These are phyloP conservation scores for Trifolium pratense DNA, from an alignment of 306 rosid genomes.

Conservation along the genomic window DNA sequence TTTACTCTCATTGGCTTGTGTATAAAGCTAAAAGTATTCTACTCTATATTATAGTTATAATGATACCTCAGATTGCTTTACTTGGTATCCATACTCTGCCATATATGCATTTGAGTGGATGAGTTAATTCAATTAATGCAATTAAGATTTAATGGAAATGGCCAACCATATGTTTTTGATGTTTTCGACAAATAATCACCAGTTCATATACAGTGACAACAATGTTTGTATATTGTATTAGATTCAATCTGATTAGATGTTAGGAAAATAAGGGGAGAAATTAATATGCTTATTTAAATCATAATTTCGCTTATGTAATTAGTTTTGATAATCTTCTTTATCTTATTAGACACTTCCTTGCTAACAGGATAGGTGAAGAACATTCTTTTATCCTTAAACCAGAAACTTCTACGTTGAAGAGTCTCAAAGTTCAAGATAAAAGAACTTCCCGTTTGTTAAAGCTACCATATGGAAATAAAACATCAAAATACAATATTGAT, in stretches of 20 bases:
- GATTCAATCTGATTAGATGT: constrained; percentile 16
- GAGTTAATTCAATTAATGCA: neutral
- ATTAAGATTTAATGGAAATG: neutral
- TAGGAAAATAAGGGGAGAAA: constrained; percentile 25
- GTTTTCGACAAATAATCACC: constrained; percentile 25
- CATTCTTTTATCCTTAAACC: constrained; percentile 95
- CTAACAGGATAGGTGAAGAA: constrained; percentile 90
- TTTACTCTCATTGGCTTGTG: neutral
- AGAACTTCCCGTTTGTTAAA: constrained; percentile 61
- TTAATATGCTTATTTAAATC: neutral
- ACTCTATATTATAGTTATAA: neutral
- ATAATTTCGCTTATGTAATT: constrained; percentile 15
- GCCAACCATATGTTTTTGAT: neutral
- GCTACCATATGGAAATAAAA: constrained; percentile 50
- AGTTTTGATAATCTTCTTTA: constrained; percentile 34
- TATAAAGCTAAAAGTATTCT: neutral
- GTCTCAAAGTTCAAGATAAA: constrained; percentile 55
- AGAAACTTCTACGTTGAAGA: constrained; percentile 66
- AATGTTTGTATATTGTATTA: constrained; percentile 25
- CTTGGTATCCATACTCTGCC: neutral
- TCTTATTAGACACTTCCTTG: constrained; percentile 40
- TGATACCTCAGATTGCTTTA: neutral
- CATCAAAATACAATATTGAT: constrained; percentile 58
- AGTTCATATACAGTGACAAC: neutral
- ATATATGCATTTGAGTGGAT: neutral